Evolutionary conservation across 2,329 filamentous ascomycete genomes (phyloP).

Genomic region (Penicillium sp.): DNA sequence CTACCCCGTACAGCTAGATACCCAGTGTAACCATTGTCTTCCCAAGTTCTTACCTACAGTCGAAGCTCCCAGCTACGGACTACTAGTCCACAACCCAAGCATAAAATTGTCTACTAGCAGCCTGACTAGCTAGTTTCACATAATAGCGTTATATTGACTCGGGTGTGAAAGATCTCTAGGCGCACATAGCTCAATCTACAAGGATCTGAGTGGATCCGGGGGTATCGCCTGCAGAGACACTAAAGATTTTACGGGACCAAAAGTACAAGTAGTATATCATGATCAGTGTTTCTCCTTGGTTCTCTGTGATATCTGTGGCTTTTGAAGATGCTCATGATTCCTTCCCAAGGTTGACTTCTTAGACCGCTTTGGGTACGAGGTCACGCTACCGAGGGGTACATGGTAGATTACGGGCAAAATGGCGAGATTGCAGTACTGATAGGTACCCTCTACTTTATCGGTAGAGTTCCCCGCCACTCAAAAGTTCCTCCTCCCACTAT

Average conservation of each 20-base stretch:
- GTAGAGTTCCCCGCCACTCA: constrained; percentile 8
- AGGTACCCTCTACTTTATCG: constrained; percentile 9
- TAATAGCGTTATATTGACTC: background rate
- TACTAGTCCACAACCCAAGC: too few relatives aligned
- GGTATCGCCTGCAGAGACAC: background rate
- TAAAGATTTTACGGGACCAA: background rate
- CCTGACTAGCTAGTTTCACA: too few relatives aligned
- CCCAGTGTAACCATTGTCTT: background rate
- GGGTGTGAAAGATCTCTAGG: background rate
- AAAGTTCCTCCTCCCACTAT: constrained; percentile 5
- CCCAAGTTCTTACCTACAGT: background rate
- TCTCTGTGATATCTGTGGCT: background rate
- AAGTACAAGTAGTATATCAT: background rate
- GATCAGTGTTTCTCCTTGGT: background rate
- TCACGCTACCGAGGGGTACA: constrained; percentile 1
- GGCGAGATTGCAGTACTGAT: background rate
- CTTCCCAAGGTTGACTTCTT: background rate
- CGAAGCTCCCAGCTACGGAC: too few relatives aligned
- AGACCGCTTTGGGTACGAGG: constrained; percentile 8
- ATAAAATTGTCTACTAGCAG: too few relatives aligned
- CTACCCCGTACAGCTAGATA: too few relatives aligned
- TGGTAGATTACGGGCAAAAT: background rate
- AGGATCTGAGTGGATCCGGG: background rate
- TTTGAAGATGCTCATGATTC: background rate
- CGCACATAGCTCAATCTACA: background rate